Evolutionary conservation across 1,139 yeast species (phyloP).

Genomic region (Hansenula anomala): DNA sequence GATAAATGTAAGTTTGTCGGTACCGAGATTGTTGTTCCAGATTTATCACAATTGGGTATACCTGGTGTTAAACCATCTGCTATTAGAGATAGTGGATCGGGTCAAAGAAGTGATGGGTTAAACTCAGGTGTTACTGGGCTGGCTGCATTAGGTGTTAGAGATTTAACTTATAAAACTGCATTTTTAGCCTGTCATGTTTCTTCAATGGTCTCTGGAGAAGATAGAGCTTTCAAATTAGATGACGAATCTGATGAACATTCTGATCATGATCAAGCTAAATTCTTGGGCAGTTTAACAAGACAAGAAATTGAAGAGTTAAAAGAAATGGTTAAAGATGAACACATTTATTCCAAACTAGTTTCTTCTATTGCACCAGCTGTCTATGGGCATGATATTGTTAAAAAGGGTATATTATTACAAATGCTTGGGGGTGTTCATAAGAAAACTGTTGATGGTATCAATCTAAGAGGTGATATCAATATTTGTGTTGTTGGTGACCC

Average conservation of each 20-base stretch:
- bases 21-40: conserved; percentile 93
- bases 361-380: conserved; percentile 95
- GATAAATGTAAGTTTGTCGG: conserved; percentile 95
- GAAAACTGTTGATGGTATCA: conserved; percentile 89
- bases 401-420: conserved; percentile 87
- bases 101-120: conserved; percentile 62
- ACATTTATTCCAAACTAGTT: conserved; percentile 80
- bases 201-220: conserved; percentile 45
- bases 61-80: conserved; percentile 94
- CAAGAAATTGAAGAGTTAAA: conserved; percentile 83
- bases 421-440: conserved; percentile 96
- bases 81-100: conserved; percentile 61
- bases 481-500: conserved; percentile 98
- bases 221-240: conserved; percentile 34
- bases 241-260: conserved; percentile 35
- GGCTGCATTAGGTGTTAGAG: conserved; percentile 83
- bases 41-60: conserved; percentile 89
- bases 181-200: conserved; percentile 86
- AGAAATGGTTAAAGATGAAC: conserved; percentile 87
- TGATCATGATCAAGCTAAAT: conserved; percentile 70
- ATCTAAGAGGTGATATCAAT: conserved; percentile 94
- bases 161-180: conserved; percentile 86
- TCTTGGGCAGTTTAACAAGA: conserved; percentile 73
- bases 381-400: conserved; percentile 91
- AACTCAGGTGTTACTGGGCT: conserved; percentile 85